phyloP scores from a whole-genome alignment of 1,284 basidiomycete species.

The Takashimella koratensis region DNA sequence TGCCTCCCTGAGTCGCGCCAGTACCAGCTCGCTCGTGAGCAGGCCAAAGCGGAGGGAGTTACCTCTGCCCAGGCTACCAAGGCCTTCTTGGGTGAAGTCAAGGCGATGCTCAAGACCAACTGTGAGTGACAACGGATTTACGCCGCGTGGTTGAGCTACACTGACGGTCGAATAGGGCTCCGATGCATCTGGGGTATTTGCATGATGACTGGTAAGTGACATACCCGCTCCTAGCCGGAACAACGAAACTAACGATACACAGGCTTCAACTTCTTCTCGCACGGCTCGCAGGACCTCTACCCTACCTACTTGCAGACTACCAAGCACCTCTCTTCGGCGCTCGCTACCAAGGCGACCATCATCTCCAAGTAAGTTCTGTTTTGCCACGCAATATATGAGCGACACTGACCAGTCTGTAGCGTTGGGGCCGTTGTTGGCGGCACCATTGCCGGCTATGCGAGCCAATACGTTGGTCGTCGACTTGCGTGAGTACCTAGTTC shows the following conservation, averaged over 20 bases:
- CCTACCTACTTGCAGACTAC: conserved; percentile 66
- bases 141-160: neutral
- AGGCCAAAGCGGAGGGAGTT: conserved; percentile 48
- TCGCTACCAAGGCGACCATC: conserved; percentile 81
- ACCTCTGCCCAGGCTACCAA: conserved; percentile 56
- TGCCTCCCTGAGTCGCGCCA: conserved; percentile 75
- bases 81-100: conserved; percentile 67
- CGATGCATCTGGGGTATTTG: conserved; percentile 73
- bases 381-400: too few species aligned
- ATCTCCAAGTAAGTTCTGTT: conserved; percentile 56
- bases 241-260: conserved; percentile 45
- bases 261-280: conserved; percentile 92
- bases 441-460: conserved; percentile 67
- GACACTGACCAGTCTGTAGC: neutral
- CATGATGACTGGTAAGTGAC: conserved; percentile 48
- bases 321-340: conserved; percentile 52
- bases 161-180: conserved; percentile 48
- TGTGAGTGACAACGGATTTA: too few species aligned
- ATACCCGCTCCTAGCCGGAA: conserved; percentile 5
- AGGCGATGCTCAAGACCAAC: conserved; percentile 72
- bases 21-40: conserved; percentile 55
- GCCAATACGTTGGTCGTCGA: conserved; percentile 83
- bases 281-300: conserved; percentile 66
- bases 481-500: conserved; percentile 52
- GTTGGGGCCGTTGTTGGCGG: conserved; percentile 74